These are phyloP conservation scores for Berkeleyomyces basicola DNA, from an alignment of 2,329 filamentous ascomycete species.

Conservation along the genomic window DNA sequence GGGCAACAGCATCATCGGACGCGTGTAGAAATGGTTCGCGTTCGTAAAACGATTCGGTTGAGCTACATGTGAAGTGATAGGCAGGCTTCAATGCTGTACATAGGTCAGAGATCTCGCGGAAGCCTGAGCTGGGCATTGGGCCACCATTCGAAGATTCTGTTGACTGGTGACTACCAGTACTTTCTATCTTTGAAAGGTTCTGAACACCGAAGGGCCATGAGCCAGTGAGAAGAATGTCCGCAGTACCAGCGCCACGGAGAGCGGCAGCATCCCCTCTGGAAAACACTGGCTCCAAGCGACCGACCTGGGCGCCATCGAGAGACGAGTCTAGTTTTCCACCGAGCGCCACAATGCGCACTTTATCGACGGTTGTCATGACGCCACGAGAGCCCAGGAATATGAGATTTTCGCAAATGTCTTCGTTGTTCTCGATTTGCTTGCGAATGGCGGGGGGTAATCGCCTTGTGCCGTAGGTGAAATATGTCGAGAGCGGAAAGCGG, in stretches of 20 bases:
- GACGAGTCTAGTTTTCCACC: slow-evolving; percentile 56
- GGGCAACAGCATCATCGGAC: slow-evolving; percentile 28
- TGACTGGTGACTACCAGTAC: slow-evolving; percentile 19
- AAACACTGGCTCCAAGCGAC: slow-evolving; percentile 63
- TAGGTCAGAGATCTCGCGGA: slow-evolving; percentile 60
- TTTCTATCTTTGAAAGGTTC: slow-evolving; percentile 46
- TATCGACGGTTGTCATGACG: slow-evolving; percentile 76
- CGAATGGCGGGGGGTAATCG: slow-evolving; percentile 55
- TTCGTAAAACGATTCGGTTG: slow-evolving; percentile 58
- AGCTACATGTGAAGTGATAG: slow-evolving; percentile 69
- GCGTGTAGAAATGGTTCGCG: slow-evolving; percentile 70
- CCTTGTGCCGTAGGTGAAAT: slow-evolving; percentile 67
- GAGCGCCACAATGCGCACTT: slow-evolving; percentile 70
- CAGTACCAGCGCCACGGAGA: slow-evolving; percentile 56
- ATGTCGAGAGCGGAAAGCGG: slow-evolving; percentile 62
- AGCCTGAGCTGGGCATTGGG: slow-evolving; percentile 21
- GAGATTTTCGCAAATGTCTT: slow-evolving; percentile 74
- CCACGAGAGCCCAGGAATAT: slow-evolving; percentile 79
- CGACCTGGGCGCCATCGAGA: slow-evolving; percentile 45
- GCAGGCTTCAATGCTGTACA: slow-evolving; percentile 68
- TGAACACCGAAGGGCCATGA: slow-evolving; percentile 68
- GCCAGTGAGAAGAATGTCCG: slow-evolving; percentile 76
- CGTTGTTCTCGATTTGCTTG: slow-evolving; percentile 56
- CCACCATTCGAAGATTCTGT: background rate
- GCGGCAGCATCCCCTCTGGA: slow-evolving; percentile 59